phyloP scores from a whole-genome alignment of 2,329 filamentous ascomycete species.

The Arthrobotrys musiformis region DNA sequence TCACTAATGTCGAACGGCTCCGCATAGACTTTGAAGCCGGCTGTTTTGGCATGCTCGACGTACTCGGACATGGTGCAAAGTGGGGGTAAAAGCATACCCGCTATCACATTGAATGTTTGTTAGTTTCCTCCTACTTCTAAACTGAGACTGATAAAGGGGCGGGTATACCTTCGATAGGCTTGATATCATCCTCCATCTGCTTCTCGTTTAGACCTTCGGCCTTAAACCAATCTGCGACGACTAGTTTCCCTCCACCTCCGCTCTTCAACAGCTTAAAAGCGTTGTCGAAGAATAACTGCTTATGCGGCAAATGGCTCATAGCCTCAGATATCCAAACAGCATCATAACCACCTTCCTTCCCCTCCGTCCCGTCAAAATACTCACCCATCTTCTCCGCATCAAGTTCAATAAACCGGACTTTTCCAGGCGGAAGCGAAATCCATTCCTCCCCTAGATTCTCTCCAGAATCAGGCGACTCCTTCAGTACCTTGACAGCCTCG shows the following conservation, averaged over 20 bases:
- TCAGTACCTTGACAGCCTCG: conserved; percentile 59
- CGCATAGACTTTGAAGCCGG: conserved; percentile 65
- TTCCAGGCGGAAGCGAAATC: conserved; percentile 63
- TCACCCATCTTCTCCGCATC: conserved; percentile 72
- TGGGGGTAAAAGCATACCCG: conserved; percentile 72
- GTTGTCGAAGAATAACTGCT: conserved; percentile 70
- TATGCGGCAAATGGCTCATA: conserved; percentile 71
- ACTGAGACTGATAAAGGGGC: neutral
- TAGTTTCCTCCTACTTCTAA: neutral
- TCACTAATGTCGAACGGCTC: conserved; percentile 70
- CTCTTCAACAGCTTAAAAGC: conserved; percentile 65
- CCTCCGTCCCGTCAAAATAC: conserved; percentile 63
- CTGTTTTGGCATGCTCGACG: conserved; percentile 66
- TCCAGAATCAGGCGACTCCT: neutral
- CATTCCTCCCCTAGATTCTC: conserved; percentile 16
- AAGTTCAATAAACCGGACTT: conserved; percentile 69
- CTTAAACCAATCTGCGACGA: conserved; percentile 73
- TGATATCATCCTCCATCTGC: conserved; percentile 68
- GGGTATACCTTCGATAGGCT: conserved; percentile 68
- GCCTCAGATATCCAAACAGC: conserved; percentile 73
- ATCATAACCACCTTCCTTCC: conserved; percentile 65
- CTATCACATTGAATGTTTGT: conserved; percentile 59
- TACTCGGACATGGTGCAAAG: conserved; percentile 69
- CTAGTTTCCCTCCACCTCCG: conserved; percentile 67
- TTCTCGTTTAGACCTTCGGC: conserved; percentile 65